These are phyloP conservation scores for Drechslera avenae DNA, from an alignment of 2,329 filamentous ascomycete genomes.

Conservation along the genomic window DNA sequence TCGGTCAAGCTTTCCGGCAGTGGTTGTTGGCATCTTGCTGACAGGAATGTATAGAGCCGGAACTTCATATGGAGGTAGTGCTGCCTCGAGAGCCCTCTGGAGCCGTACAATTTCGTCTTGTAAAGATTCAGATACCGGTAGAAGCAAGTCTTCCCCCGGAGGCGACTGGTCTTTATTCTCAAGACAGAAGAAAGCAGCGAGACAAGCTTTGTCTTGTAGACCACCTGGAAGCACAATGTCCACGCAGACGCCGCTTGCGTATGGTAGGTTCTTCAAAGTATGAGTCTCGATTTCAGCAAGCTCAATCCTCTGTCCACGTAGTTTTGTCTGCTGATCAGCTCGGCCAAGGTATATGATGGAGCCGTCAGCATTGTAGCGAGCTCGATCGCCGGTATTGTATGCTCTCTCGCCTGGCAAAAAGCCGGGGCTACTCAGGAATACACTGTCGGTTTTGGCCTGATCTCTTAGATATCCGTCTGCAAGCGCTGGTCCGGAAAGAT, in stretches of 20 bases:
- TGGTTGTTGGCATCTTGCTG: constrained; percentile 13
- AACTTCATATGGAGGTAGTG: constrained; percentile 3
- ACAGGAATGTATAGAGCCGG: constrained; percentile 15
- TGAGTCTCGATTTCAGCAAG: constrained; percentile 11
- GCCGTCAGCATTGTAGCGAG: constrained; percentile 14
- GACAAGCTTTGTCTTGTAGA: constrained; percentile 1
- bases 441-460: constrained; percentile 7
- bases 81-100: background rate
- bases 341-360: constrained; percentile 2
- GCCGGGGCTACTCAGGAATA: constrained; percentile 14
- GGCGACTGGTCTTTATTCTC: background rate
- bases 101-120: background rate
- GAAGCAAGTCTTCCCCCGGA: background rate
- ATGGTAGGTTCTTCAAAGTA: background rate
- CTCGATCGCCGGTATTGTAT: constrained; percentile 18
- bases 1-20: constrained; percentile 21
- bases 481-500: constrained; percentile 29
- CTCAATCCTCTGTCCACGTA: constrained; percentile 38
- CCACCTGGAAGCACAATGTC: background rate
- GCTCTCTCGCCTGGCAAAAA: constrained; percentile 1
- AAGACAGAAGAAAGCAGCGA: background rate
- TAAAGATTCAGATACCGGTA: background rate
- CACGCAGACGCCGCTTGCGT: background rate
- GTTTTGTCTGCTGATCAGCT: constrained; percentile 18
- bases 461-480: constrained; percentile 10